Base-by-base conservation (phyloP, 2,329 filamentous ascomycete genomes). In the Trichoderma koningii region DNA sequence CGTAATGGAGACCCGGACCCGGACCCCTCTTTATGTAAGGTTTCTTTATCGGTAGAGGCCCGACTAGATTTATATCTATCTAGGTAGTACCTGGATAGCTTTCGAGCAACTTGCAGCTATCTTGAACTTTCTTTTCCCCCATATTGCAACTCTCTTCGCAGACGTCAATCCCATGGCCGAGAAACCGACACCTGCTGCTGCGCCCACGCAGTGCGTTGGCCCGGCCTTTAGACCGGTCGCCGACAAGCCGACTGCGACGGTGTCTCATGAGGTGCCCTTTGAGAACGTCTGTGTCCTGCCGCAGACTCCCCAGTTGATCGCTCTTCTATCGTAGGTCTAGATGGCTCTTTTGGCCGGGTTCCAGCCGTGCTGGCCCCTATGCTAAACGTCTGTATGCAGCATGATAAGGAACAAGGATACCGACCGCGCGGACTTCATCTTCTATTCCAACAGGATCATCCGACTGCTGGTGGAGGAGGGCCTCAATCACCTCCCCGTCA, bases 381-480 rank as follows among this genome's bases (percentile, higher is more conserved):
- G 53, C 72, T 73, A 65, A 75, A 61, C 47, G 55, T n/a, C 10
- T 23, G 19, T 65, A 68, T 73, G n/a, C 28, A 98, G 94, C 68
- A 97, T 97, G 85, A 98, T 99, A 75, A 90, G 95, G 71, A 93
- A 97, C 78, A 91, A 91, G 77, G 86, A 89, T 70, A 99, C 95
- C 6, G 87, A 89, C 64, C 90, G 95, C 66, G 95, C 93, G 68
- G 95, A 99, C 78, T 99, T 99, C 77, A 97, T 99, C 75, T 99
- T 99, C 81, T 97, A 98, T 81, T 97, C 93, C 50, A 99, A 99
- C 80, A 88, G 95, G 66, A 98, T 99, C 76, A 98, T 98, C 76
- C 92, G 95, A 38, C 84, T 99, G 48, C 85, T 99, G 7, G 95
- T 99, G 47, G 95, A 99, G 78, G 95, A 99, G 79, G 95, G 95